Percentiles rank a stretch among this genome's conserved stretches.
Evolutionary conservation across 805 yeast genomes (phyloP).

Genomic region (Yarrowia divulgata): DNA sequence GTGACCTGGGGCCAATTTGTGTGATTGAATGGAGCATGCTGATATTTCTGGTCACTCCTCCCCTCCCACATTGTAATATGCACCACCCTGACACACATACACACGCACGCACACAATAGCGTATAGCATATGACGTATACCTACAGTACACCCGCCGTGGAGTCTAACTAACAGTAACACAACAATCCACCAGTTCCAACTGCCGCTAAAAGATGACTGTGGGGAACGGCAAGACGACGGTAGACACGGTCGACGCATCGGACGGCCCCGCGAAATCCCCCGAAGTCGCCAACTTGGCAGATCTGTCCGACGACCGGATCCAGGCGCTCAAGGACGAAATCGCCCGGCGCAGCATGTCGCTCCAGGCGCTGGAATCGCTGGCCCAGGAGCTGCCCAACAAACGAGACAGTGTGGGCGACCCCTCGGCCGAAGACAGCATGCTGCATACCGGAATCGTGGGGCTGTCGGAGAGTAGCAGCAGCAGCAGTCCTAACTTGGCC

Average conservation of each 20-base stretch:
- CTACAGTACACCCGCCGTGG: neutral
- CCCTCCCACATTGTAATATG: too few species aligned
- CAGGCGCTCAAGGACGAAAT: slow-evolving; percentile 47
- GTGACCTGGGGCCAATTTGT: too few species aligned
- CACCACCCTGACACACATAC: too few species aligned
- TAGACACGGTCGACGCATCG: neutral
- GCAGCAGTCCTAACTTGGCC: neutral
- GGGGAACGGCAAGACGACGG: slow-evolving; percentile 24
- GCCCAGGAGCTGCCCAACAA: slow-evolving; percentile 43
- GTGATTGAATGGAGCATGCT: too few species aligned
- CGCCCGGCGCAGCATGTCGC: slow-evolving; percentile 45
- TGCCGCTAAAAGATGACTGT: neutral
- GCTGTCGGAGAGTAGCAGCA: slow-evolving; percentile 8
- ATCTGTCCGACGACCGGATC: slow-evolving; percentile 44
- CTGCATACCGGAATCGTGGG: slow-evolving; percentile 29
- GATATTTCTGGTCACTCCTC: too few species aligned
- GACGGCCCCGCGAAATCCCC: too few species aligned
- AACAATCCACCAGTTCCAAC: neutral
- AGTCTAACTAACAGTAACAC: slow-evolving; percentile 3
- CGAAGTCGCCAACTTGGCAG: neutral
- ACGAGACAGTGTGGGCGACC: neutral
- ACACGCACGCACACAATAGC: neutral
- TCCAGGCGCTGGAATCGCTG: slow-evolving; percentile 48
- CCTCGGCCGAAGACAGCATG: neutral
- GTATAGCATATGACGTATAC: neutral